Evolutionary conservation across 768 basidiomycete genomes (phyloP), one percentile per base, ranked within the genome.

Genomic region (Pulveroboletus sp.): DNA sequence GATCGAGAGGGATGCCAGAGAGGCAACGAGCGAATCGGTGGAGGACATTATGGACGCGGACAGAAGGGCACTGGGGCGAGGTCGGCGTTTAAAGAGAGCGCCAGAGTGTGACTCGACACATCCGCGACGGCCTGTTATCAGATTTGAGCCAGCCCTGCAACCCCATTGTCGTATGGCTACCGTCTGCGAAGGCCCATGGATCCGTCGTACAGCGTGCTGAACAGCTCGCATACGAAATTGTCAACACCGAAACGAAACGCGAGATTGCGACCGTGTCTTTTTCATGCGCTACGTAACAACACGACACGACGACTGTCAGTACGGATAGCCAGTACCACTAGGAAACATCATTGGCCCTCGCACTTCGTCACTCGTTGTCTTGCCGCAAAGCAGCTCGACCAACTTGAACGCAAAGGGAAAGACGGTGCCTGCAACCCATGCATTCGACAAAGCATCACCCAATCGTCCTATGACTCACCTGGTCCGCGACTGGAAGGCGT

Each of bases 361-460:
- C 8, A 90, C 77, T 55, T 86, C 80, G 17, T 73, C 73, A 6
- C 85, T 71, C 65, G 80, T 86, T 35, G 75, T 76, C 12, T 70
- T 55, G 5, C 89, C 89, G 52, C 80, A 82, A 2, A 91, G 73
- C 17, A 80, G 59, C 60, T 88, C 86, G 8, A 89, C 82, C 31
- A 92, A 67, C n/a, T 82, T 82, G 47, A 91, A 71, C 2, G 86
- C 86, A 55, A 92, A 91, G 2, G 82, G 80, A 60, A 92, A 91
- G 0, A 81, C 71, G 3, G 88, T 89, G 10, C 89, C 88, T 83
- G 55, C 18, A 11, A 32, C 12, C 21, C 36, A 27, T 18, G 17
- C 9, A 15, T 30, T 46, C 18, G 33, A 39, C 27, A 36, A 21
- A 0, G 39, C 30, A 26, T 2, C 2, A 0, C 31, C 8, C 5